Evolutionary conservation across 2,329 filamentous ascomycete genomes (phyloP).

Genomic region (Penicillium fuscoglaucum): DNA sequence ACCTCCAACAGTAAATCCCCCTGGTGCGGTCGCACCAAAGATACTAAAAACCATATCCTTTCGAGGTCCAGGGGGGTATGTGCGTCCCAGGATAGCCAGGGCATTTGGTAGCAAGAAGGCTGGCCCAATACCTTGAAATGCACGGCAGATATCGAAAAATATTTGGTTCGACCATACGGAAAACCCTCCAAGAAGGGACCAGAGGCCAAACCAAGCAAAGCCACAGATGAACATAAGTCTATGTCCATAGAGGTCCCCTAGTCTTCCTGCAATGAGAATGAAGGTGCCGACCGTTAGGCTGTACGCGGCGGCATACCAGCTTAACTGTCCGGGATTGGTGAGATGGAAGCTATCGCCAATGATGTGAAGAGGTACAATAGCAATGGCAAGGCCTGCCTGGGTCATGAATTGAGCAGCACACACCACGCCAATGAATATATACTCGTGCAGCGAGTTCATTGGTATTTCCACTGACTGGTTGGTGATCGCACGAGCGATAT

Average conservation of each 20-base stretch:
- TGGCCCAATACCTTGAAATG: slow-evolving; percentile 58
- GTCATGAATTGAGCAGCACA: slow-evolving; percentile 43
- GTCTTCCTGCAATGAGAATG: slow-evolving; percentile 38
- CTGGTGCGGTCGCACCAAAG: slow-evolving; percentile 52
- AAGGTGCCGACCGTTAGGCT: slow-evolving; percentile 45
- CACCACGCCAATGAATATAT: slow-evolving; percentile 31
- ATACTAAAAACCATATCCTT: slow-evolving; percentile 61
- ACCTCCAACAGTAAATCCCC: slow-evolving; percentile 45
- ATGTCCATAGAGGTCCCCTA: slow-evolving; percentile 43
- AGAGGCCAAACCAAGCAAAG: slow-evolving; percentile 39
- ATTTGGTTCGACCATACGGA: slow-evolving; percentile 40
- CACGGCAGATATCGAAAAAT: slow-evolving; percentile 55
- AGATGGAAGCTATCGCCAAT: slow-evolving; percentile 51
- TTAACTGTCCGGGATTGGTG: slow-evolving; percentile 52
- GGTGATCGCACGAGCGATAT: not conserved
- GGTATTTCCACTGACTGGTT: not conserved
- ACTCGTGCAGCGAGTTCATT: not conserved
- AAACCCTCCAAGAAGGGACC: slow-evolving; percentile 41
- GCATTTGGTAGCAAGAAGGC: slow-evolving; percentile 66
- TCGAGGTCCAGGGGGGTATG: slow-evolving; percentile 56
- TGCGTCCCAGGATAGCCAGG: slow-evolving; percentile 61
- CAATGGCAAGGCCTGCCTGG: slow-evolving; percentile 42
- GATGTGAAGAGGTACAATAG: slow-evolving; percentile 43
- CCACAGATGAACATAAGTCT: slow-evolving; percentile 39
- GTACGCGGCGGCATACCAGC: slow-evolving; percentile 51